Evolutionary conservation across 1,284 basidiomycete species (phyloP).

Genomic region (Rhodotorula sp.): DNA sequence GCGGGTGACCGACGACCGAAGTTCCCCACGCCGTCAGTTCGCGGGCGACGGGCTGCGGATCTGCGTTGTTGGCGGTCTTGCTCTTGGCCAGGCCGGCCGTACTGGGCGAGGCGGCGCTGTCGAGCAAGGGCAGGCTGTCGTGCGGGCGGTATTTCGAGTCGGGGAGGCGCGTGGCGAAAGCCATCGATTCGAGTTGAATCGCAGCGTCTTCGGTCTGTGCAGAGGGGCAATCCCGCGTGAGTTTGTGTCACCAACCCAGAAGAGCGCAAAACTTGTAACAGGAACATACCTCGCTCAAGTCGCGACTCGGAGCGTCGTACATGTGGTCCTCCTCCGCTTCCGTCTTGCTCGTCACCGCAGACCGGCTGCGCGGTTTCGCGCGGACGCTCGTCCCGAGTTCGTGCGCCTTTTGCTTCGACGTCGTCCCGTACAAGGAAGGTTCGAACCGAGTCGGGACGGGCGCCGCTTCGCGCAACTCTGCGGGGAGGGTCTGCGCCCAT

Average conservation of each 20-base stretch:
- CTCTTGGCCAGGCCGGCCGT: not conserved
- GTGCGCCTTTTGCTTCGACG: slow-evolving; percentile 19
- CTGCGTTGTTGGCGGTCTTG: not conserved
- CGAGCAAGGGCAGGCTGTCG: slow-evolving; percentile 32
- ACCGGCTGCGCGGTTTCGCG: not conserved
- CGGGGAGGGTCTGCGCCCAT: slow-evolving; percentile 24
- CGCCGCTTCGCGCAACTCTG: slow-evolving; percentile 2
- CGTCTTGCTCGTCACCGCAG: not conserved
- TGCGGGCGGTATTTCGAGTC: slow-evolving; percentile 18
- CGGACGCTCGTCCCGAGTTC: not conserved
- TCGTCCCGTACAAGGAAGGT: slow-evolving; percentile 15
- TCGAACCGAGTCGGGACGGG: slow-evolving; percentile 15
- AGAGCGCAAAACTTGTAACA: not conserved
- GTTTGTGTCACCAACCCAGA: not conserved
- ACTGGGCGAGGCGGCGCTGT: slow-evolving; percentile 9
- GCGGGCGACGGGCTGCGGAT: not conserved
- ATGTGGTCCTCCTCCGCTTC: slow-evolving; percentile 2
- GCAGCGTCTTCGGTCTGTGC: slow-evolving; percentile 29
- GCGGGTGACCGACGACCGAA: slow-evolving; percentile 21
- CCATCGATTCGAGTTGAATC: slow-evolving; percentile 26
- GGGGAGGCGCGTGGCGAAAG: slow-evolving; percentile 14
- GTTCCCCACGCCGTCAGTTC: slow-evolving; percentile 29
- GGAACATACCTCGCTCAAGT: slow-evolving; percentile 14
- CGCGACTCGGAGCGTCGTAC: slow-evolving; percentile 7
- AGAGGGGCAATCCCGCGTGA: not conserved